A percentile compares a stretch with the other conserved stretches of the same genome.
These are phyloP conservation scores for Penicillium sp. DNA, from an alignment of 2,329 filamentous ascomycete species.

Conservation along the genomic window DNA sequence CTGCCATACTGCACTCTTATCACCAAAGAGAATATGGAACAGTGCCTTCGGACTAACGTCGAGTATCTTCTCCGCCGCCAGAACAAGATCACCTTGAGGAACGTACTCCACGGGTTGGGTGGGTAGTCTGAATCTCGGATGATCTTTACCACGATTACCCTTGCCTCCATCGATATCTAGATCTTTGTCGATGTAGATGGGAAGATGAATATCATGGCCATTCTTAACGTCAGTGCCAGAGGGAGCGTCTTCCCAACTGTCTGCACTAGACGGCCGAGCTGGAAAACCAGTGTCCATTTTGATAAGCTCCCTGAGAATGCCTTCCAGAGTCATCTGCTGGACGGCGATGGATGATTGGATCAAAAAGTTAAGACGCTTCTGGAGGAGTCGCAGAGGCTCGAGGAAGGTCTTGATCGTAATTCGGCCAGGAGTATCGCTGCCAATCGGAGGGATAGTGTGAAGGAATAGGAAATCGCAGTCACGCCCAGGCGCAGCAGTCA, in stretches of 20 bases:
- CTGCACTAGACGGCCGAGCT: constrained; percentile 72
- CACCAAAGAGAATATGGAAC: constrained; percentile 95
- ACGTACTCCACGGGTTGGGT: constrained; percentile 81
- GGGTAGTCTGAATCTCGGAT: constrained; percentile 80
- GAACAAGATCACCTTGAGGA: constrained; percentile 77
- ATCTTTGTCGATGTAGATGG: constrained; percentile 67
- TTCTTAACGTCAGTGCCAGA: constrained; percentile 62
- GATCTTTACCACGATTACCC: constrained; percentile 49
- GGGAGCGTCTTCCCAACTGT: constrained; percentile 88
- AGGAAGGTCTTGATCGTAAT: constrained; percentile 93
- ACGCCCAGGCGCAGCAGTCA: constrained; percentile 85
- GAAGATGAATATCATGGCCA: constrained; percentile 60
- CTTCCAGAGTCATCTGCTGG: constrained; percentile 70
- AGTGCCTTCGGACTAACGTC: constrained; percentile 91
- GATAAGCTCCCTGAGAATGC: constrained; percentile 73
- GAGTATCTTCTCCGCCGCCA: constrained; percentile 80
- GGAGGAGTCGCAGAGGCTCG: constrained; percentile 81
- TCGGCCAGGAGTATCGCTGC: constrained; percentile 69
- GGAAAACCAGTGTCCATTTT: constrained; percentile 71
- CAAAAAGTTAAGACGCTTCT: constrained; percentile 82
- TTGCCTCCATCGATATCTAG: constrained; percentile 56
- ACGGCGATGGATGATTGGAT: constrained; percentile 79
- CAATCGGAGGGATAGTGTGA: constrained; percentile 71
- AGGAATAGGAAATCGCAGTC: constrained; percentile 94
- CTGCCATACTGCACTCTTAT: constrained; percentile 93